Percentiles rank a stretch among this genome's conserved stretches.
phyloP scores from a whole-genome alignment of 179 eudicot genomes.

The Camellia oleifera region DNA sequence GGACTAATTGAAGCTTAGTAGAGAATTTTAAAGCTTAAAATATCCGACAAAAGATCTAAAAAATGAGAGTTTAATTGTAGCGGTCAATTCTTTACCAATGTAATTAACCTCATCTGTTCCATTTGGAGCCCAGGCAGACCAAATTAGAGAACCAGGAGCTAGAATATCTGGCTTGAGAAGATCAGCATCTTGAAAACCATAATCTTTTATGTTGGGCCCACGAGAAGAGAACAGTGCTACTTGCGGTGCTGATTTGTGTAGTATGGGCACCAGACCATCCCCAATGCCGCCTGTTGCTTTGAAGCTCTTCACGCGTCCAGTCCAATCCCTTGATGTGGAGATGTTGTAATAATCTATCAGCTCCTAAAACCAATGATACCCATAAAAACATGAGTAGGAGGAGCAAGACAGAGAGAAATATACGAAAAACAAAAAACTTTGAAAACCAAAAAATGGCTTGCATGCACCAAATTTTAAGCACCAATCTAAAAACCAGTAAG shows the following conservation, averaged over 20 bases:
- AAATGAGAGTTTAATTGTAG: not conserved
- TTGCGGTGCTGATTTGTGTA: conserved; percentile 88
- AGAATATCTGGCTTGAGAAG: conserved; percentile 89
- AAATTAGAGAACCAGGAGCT: conserved; percentile 90
- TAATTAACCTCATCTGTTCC: conserved; percentile 90
- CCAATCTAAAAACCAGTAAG: not conserved
- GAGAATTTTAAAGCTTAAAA: not conserved
- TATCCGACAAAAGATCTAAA: not conserved
- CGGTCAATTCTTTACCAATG: conserved; percentile 38
- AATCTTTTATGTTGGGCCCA: conserved; percentile 88
- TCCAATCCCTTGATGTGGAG: conserved; percentile 85
- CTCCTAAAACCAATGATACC: conserved; percentile 38
- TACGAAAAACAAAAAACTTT: not conserved
- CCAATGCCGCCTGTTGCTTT: conserved; percentile 77
- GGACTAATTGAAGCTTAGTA: not conserved
- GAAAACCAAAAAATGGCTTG: not conserved
- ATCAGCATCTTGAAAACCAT: conserved; percentile 86
- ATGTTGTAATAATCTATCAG: conserved; percentile 78
- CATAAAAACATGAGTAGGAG: not conserved
- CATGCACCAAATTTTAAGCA: not conserved
- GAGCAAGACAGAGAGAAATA: not conserved
- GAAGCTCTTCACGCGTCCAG: conserved; percentile 83
- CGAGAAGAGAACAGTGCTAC: conserved; percentile 87
- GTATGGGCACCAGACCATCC: conserved; percentile 63
- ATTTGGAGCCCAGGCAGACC: conserved; percentile 94